A percentile compares a stretch with the other conserved stretches of the same genome.
These are phyloP conservation scores for Neoboletus magnificus DNA, from an alignment of 768 basidiomycete species.

Conservation along the genomic window DNA sequence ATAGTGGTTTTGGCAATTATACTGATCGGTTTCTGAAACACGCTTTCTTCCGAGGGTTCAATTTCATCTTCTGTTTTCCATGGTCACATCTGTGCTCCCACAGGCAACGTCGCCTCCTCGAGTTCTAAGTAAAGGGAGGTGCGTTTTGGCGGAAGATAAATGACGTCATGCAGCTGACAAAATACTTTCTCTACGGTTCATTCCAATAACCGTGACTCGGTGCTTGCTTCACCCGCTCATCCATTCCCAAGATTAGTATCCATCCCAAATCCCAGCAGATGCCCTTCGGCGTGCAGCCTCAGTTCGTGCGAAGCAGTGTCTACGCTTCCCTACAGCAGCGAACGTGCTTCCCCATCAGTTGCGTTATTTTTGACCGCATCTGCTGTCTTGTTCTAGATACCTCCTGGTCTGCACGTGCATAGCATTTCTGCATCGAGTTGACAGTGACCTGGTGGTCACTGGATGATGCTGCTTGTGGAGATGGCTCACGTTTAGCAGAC, in stretches of 20 bases:
- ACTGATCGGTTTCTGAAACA: background rate
- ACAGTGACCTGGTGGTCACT: background rate
- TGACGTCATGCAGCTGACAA: background rate
- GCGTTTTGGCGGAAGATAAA: background rate
- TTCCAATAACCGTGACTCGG: background rate
- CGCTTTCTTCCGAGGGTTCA: background rate
- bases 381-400: background rate
- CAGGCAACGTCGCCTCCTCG: too few relatives aligned
- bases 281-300: background rate
- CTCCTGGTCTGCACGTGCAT: slow-evolving; percentile 1
- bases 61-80: too few relatives aligned
- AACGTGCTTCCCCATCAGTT: background rate
- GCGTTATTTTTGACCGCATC: background rate
- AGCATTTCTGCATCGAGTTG: background rate
- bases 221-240: background rate
- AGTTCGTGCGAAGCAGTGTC: background rate
- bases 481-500: background rate
- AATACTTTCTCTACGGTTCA: background rate
- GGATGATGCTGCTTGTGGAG: background rate
- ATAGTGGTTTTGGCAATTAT: background rate
- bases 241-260: background rate
- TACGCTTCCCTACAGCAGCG: background rate
- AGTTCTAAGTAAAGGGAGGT: background rate
- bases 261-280: background rate
- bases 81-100: too few relatives aligned